phyloP scores from a whole-genome alignment of 805 yeast genomes.

The Wickerhamiella vanderwaltii region DNA sequence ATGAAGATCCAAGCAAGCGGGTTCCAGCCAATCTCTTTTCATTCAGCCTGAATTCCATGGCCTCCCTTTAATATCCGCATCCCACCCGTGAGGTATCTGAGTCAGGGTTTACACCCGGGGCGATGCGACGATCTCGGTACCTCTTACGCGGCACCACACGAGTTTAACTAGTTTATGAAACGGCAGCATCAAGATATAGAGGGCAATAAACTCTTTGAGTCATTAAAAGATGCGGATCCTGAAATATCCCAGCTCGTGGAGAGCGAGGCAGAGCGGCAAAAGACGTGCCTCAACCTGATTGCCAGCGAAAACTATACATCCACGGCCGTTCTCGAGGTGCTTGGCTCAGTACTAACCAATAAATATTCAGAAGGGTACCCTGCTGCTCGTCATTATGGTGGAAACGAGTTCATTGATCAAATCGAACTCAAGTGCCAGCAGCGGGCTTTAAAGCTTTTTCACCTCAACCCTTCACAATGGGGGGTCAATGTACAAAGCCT shows the following conservation, averaged over 20 bases:
- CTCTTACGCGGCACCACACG: no score
- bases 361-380: constrained; percentile 99
- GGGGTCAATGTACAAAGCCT: constrained; percentile 95
- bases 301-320: constrained; percentile 97
- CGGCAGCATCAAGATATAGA: no score
- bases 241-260: constrained; percentile 30
- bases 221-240: constrained; percentile 28
- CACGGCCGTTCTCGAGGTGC: constrained; percentile 84
- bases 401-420: constrained; percentile 90
- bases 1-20: no score
- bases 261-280: constrained; percentile 80
- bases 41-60: no score
- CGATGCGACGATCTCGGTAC: no score
- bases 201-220: no score
- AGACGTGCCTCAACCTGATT: constrained; percentile 80
- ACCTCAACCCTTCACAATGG: constrained; percentile 71
- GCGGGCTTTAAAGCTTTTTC: constrained; percentile 84
- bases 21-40: no score
- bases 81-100: no score
- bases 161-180: no score
- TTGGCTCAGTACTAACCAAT: constrained; percentile 95
- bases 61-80: no score
- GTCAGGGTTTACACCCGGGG: no score
- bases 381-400: constrained; percentile 97
- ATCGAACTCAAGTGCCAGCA: constrained; percentile 85